These are phyloP conservation scores for Sporisorium sorghi DNA, from an alignment of 1,284 basidiomycete genomes.

Conservation along the genomic window DNA sequence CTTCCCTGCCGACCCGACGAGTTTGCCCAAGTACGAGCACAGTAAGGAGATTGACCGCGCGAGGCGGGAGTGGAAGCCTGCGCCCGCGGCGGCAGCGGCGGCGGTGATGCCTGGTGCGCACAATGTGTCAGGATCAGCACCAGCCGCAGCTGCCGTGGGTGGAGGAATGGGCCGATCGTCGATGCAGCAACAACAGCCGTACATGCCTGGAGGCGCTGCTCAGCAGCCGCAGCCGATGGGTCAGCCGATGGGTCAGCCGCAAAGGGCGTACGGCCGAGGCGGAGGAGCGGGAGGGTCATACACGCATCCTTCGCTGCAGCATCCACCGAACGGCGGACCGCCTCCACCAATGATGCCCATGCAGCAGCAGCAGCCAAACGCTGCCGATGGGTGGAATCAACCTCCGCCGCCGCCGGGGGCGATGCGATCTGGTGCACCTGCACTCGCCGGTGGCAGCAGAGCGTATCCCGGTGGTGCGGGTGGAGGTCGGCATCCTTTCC, in stretches of 20 bases:
- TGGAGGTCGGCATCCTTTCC: slow-evolving; percentile 11
- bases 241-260: not conserved
- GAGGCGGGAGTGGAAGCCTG: slow-evolving; percentile 49
- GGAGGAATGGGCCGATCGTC: not conserved
- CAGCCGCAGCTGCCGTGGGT: not conserved
- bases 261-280: not conserved
- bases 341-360: not conserved
- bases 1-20: slow-evolving; percentile 62
- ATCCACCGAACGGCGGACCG: not conserved
- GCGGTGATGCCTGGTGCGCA: not conserved
- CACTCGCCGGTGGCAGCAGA: not conserved
- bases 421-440: not conserved
- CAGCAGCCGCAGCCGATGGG: not conserved
- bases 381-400: slow-evolving; percentile 4
- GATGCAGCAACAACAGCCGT: not conserved
- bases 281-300: not conserved
- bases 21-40: slow-evolving; percentile 65
- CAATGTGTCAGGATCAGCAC: not conserved
- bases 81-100: not conserved
- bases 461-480: not conserved
- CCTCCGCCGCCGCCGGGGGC: not conserved
- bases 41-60: slow-evolving; percentile 65
- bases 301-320: not conserved
- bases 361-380: not conserved
- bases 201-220: not conserved